Percentiles rank a stretch among this genome's conserved stretches.
These are phyloP conservation scores for Neurospora crassa DNA, from an alignment of 2,329 filamentous ascomycete species.

Conservation along the genomic window DNA sequence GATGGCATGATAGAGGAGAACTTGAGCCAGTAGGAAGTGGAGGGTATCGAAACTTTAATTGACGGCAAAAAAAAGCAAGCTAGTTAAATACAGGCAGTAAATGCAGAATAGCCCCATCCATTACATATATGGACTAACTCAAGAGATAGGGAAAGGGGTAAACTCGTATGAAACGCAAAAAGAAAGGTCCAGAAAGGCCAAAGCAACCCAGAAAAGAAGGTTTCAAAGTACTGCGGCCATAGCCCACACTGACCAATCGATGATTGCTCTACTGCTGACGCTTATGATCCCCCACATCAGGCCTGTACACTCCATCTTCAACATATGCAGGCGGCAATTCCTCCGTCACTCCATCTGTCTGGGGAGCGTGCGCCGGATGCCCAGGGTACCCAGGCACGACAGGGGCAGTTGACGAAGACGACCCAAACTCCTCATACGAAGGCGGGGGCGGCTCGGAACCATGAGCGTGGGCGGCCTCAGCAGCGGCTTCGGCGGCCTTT, in stretches of 20 bases:
- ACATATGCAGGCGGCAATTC: slow-evolving; percentile 23
- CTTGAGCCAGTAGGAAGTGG: background rate
- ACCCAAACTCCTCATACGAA: slow-evolving; percentile 14
- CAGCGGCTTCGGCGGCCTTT: slow-evolving; percentile 20
- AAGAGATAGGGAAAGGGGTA: background rate
- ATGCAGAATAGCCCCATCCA: background rate
- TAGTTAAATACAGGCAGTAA: background rate
- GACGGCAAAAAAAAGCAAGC: background rate
- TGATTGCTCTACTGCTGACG: slow-evolving; percentile 11
- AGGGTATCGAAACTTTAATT: background rate
- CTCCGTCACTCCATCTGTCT: background rate
- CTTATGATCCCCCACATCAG: slow-evolving; percentile 17
- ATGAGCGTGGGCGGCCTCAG: slow-evolving; percentile 12
- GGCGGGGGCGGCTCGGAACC: slow-evolving; percentile 17
- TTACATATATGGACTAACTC: background rate
- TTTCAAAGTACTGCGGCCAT: background rate
- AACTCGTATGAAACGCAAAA: background rate
- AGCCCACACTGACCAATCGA: background rate
- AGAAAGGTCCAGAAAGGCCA: background rate
- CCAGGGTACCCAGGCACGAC: background rate
- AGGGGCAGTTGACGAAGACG: background rate
- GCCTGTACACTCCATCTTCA: slow-evolving; percentile 13
- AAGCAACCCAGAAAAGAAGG: background rate
- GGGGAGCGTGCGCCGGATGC: background rate
- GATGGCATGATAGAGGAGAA: background rate